A percentile compares a stretch with the other conserved stretches of the same genome.
Evolutionary conservation across 495 filamentous ascomycete genomes (phyloP).

Genomic region (Bathelium albidoporum): DNA sequence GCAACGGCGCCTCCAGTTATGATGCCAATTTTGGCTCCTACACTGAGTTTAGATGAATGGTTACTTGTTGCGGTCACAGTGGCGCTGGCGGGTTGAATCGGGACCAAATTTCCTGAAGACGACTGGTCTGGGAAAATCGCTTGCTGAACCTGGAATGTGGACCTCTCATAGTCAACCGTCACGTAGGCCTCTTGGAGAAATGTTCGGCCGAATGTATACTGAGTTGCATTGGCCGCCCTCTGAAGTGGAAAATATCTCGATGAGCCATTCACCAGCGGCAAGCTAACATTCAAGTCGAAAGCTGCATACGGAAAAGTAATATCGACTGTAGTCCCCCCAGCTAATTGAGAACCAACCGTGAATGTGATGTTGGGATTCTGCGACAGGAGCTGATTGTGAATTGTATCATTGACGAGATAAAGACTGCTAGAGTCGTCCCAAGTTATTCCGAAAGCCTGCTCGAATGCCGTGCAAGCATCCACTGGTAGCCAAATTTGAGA

Average conservation of each 20-base stretch:
- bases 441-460: slow-evolving; percentile 8
- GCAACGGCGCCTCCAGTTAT: neutral
- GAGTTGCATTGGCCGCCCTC: slow-evolving; percentile 17
- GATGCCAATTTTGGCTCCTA: slow-evolving; percentile 4
- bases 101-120: neutral
- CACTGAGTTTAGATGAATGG: neutral
- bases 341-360: slow-evolving; percentile 25
- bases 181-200: slow-evolving; percentile 33
- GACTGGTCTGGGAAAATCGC: slow-evolving; percentile 5
- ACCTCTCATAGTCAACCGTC: slow-evolving; percentile 26
- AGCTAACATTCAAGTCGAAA: slow-evolving; percentile 19
- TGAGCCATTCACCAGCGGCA: slow-evolving; percentile 12
- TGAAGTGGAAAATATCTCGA: slow-evolving; percentile 24
- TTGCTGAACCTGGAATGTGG: slow-evolving; percentile 23
- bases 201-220: slow-evolving; percentile 26
- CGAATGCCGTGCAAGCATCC: slow-evolving; percentile 9
- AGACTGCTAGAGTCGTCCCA: slow-evolving; percentile 12
- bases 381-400: neutral
- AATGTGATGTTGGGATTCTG: slow-evolving; percentile 12
- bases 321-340: slow-evolving; percentile 4
- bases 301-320: slow-evolving; percentile 26
- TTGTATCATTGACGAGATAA: slow-evolving; percentile 12
- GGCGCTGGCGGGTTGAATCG: neutral
- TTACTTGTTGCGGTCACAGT: neutral
- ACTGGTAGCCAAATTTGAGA: slow-evolving; percentile 25